Base-by-base conservation (phyloP, 306 rosid species). In the Styphnolobium japonicum region DNA sequence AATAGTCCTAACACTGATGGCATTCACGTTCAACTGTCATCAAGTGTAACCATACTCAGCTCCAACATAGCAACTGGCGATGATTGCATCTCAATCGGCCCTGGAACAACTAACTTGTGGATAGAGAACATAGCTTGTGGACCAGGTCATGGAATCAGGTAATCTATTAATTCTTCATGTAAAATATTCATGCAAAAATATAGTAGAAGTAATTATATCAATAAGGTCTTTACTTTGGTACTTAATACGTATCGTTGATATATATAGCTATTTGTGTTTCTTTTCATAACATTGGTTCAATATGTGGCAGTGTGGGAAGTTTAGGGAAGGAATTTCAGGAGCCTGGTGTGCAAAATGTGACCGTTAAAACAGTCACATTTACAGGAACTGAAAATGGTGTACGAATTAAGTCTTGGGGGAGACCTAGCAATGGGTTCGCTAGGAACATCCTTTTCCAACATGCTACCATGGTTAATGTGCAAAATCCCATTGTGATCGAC, bases 111-210 rank as follows among this genome's bases (percentile, higher is more conserved):
- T 34, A 58, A 88, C 70, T 58, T 90, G 84, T 90, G 94, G 94
- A 88, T 90, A 15, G 87, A 88, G 33, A 75, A 79, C 12, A 72
- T 88, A 18, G 83, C 83, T 3, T 90, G 94, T 29, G 90, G 92
- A 58, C 94, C 92, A 0, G 92, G 94, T 33, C 94, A 90, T 39
- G 93, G 93, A 57, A 85, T 89, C 15, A 89, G 93, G 93, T 87
- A 68, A 11, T 7, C 1, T 11, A 7, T 7, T 27, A 5, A 0
- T 45, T 22, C 8, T 23, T 45, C n/a, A n/a, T n/a, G n/a, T n/a
- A n/a, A n/a, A n/a, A n/a, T n/a, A n/a, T n/a, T n/a, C n/a, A n/a
- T n/a, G n/a, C n/a, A n/a, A n/a, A n/a, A n/a, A n/a, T n/a, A n/a
- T n/a, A n/a, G n/a, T n/a, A n/a, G n/a, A n/a, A n/a, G n/a, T n/a